A percentile compares a stretch with the other conserved stretches of the same genome.
phyloP scores from a whole-genome alignment of 73 alveolate genomes.

The Paramecium tetraurelia region DNA sequence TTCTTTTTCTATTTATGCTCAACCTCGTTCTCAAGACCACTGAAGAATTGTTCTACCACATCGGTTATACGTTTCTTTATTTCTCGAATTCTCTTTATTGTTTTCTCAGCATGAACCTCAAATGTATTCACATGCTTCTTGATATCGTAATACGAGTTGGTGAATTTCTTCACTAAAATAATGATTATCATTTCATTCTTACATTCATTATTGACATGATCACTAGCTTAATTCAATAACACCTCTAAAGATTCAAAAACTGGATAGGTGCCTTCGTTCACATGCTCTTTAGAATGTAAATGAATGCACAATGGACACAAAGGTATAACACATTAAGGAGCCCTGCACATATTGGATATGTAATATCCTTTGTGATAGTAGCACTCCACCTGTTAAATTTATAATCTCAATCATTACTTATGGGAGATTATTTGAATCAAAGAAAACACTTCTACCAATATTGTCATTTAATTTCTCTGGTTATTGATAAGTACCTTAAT shows the following conservation, averaged over 20 bases:
- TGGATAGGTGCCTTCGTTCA: conserved; percentile 11
- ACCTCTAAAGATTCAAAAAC: neutral
- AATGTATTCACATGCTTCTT: neutral
- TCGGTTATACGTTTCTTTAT: neutral
- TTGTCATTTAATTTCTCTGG: neutral
- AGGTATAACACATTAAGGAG: conserved; percentile 39
- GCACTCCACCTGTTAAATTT: neutral
- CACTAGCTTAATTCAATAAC: neutral
- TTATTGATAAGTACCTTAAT: neutral
- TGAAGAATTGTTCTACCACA: conserved; percentile 18
- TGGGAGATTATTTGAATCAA: neutral
- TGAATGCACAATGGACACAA: conserved; percentile 43
- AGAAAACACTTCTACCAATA: neutral
- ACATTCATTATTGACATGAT: neutral
- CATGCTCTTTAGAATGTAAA: conserved; percentile 33
- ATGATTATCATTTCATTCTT: neutral
- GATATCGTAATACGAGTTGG: neutral
- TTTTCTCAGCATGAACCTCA: conserved; percentile 24
- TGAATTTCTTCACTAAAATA: neutral
- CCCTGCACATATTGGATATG: neutral
- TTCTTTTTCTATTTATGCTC: conserved; percentile 7
- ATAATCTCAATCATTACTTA: neutral
- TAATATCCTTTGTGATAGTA: conserved; percentile 20
- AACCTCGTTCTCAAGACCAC: conserved; percentile 10
- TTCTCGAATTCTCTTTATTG: conserved; percentile 6